phyloP scores from a whole-genome alignment of 495 filamentous ascomycete species.

The Niebla homalea region DNA sequence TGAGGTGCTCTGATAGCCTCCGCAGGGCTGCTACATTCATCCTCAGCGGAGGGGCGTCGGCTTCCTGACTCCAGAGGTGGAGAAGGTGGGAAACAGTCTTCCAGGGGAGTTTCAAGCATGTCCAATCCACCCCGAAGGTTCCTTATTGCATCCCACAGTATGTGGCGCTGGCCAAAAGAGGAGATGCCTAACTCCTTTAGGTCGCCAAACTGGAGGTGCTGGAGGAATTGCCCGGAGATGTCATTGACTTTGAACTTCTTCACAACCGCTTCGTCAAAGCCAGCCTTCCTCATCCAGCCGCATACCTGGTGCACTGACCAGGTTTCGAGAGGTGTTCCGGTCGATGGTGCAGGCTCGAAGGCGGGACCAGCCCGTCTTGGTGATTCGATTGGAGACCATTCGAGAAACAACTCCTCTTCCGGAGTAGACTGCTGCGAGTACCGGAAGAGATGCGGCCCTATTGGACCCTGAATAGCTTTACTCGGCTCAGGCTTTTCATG shows the following conservation, averaged over 20 bases:
- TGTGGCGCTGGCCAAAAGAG: slow-evolving; percentile 86
- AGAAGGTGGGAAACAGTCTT: slow-evolving; percentile 11
- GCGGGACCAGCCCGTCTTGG: slow-evolving; percentile 10
- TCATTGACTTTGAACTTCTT: slow-evolving; percentile 81
- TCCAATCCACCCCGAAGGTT: slow-evolving; percentile 49
- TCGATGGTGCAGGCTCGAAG: slow-evolving; percentile 27
- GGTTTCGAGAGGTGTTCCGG: slow-evolving; percentile 28
- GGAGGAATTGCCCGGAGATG: slow-evolving; percentile 71
- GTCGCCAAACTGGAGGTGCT: slow-evolving; percentile 79
- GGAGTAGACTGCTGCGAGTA: slow-evolving; percentile 33
- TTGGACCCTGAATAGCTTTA: slow-evolving; percentile 63
- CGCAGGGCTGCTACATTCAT: slow-evolving; percentile 17
- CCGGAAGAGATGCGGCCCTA: slow-evolving; percentile 82
- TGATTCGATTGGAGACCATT: slow-evolving; percentile 42
- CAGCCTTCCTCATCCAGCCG: slow-evolving; percentile 59
- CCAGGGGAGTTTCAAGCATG: slow-evolving; percentile 34
- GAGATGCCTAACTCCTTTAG: slow-evolving; percentile 84
- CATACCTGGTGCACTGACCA: slow-evolving; percentile 71
- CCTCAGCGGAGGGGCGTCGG: slow-evolving; percentile 3
- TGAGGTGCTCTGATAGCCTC: slow-evolving; percentile 21
- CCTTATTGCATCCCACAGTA: slow-evolving; percentile 74
- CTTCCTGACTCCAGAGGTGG: neutral
- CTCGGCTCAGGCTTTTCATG: slow-evolving; percentile 24
- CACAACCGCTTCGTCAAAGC: slow-evolving; percentile 58
- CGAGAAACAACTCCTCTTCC: slow-evolving; percentile 47